A percentile compares a stretch with the other conserved stretches of the same genome.
These are phyloP conservation scores for Citrus sinensis DNA, from an alignment of 345 rosid genomes.

Conservation along the genomic window DVS_A1.0 CM039163.1:10022501-10023000, in stretches of 20 bases:
- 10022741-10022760: conserved; percentile 48
- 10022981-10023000: not conserved
- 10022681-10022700: conserved; percentile 42
- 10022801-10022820: conserved; percentile 41
- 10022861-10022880: conserved; percentile 36
- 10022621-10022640: conserved; percentile 70
- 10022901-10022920: not conserved
- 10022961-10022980: not conserved
- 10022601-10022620: conserved; percentile 56
- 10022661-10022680: conserved; percentile 44
- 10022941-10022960: not conserved
- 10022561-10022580: too few species aligned
- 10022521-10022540: conserved; percentile 11
- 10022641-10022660: conserved; percentile 38
- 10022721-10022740: conserved; percentile 33
- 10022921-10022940: not conserved
- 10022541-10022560: conserved; percentile 7
- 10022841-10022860: conserved; percentile 39
- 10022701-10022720: conserved; percentile 32
- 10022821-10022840: conserved; percentile 46
- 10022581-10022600: conserved; percentile 4
- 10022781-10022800: conserved; percentile 43
- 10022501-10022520: conserved; percentile 36
- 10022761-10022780: conserved; percentile 39
- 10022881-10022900: conserved; percentile 42